phyloP scores from a whole-genome alignment of 1,139 yeast genomes.

The Groenewaldozyma sp. region DNA sequence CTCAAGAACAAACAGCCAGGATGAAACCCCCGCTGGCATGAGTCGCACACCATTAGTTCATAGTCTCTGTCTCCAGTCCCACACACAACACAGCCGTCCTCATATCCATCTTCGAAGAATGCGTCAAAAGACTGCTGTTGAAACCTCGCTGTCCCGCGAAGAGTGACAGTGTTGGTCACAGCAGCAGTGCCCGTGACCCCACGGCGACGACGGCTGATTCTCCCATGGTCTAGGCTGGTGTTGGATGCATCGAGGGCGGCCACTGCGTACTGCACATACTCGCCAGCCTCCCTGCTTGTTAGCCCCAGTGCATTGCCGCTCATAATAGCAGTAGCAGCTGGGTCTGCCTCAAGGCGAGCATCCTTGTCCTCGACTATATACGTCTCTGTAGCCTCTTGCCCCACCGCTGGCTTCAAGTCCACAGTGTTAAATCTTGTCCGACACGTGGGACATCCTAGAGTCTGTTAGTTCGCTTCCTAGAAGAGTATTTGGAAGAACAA shows the following conservation, averaged over 20 bases:
- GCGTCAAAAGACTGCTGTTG: no score
- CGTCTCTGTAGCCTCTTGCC: neutral
- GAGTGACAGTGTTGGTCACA: no score
- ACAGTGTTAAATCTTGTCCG: constrained; percentile 29
- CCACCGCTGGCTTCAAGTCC: constrained; percentile 9
- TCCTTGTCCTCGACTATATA: neutral
- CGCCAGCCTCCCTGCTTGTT: constrained; percentile 6
- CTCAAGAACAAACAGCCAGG: constrained; percentile 26
- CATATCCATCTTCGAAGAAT: constrained; percentile 3
- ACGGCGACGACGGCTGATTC: no score
- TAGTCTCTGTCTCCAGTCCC: constrained; percentile 24
- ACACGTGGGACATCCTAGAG: constrained; percentile 30
- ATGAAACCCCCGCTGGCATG: constrained; percentile 27
- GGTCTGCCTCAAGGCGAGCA: neutral
- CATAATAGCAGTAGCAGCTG: neutral
- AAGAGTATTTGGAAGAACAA: neutral
- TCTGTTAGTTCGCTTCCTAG: neutral
- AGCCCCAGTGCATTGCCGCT: constrained; percentile 6
- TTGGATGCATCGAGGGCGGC: constrained; percentile 1
- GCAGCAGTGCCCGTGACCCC: no score
- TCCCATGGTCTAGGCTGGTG: neutral
- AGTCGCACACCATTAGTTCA: constrained; percentile 26
- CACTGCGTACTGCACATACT: constrained; percentile 7
- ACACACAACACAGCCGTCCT: constrained; percentile 25
- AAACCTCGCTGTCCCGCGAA: no score